phyloP scores from a whole-genome alignment of 768 basidiomycete species.

The Flagelloscypha sp. region DNA sequence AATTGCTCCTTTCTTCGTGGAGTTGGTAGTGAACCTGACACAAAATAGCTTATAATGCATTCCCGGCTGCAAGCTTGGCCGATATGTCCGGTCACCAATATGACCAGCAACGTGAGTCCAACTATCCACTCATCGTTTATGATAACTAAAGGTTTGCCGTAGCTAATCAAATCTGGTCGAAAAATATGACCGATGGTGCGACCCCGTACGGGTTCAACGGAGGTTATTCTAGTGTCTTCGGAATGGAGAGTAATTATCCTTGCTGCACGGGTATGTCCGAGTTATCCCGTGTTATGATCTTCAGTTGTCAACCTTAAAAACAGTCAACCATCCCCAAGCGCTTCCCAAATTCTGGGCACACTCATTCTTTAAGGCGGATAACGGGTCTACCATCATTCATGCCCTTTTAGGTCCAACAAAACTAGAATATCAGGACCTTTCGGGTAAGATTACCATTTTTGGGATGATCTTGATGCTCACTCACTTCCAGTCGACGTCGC shows the following conservation, averaged over 20 bases:
- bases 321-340: constrained; percentile 33
- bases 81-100: constrained; percentile 12
- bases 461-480: neutral
- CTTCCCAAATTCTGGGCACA: constrained; percentile 38
- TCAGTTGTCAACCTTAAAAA: too few relatives aligned
- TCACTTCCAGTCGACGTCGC: constrained; percentile 22
- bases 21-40: neutral
- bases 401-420: constrained; percentile 32
- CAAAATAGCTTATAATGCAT: constrained; percentile 2
- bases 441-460: too few relatives aligned
- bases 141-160: too few relatives aligned
- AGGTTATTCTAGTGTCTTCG: constrained; percentile 32
- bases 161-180: constrained; percentile 37
- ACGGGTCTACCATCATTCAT: constrained; percentile 24
- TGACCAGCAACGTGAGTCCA: constrained; percentile 11
- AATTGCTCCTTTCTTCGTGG: constrained; percentile 6
- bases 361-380: constrained; percentile 25
- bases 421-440: too few relatives aligned
- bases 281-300: too few relatives aligned
- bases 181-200: constrained; percentile 29
- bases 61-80: constrained; percentile 6
- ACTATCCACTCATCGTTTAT: too few relatives aligned
- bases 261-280: too few relatives aligned
- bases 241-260: constrained; percentile 36
- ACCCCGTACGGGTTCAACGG: constrained; percentile 30